These are phyloP conservation scores for Carex scoparia DNA, from an alignment of 176 grass and related monocot species.

Conservation along the genomic window DNA sequence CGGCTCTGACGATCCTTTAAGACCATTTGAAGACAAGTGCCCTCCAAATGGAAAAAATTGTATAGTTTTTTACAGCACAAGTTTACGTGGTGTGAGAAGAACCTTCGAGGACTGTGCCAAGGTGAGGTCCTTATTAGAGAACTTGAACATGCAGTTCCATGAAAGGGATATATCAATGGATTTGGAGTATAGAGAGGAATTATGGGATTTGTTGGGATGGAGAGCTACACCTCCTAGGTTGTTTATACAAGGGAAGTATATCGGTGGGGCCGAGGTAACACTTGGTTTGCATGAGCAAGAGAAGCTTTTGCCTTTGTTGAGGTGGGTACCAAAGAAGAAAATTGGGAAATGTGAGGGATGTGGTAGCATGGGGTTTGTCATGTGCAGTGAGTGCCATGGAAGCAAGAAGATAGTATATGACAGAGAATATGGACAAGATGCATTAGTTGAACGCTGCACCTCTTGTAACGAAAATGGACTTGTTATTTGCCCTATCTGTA, in stretches of 20 bases:
- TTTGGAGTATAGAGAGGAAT: constrained; percentile 58
- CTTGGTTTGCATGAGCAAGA: constrained; percentile 63
- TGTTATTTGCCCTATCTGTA: constrained; percentile 49
- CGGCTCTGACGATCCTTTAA: neutral
- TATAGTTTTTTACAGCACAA: constrained; percentile 66
- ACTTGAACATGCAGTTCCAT: constrained; percentile 48
- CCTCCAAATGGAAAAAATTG: constrained; percentile 35
- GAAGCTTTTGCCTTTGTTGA: constrained; percentile 42
- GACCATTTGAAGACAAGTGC: constrained; percentile 41
- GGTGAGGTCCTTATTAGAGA: constrained; percentile 49
- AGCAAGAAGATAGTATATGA: constrained; percentile 41
- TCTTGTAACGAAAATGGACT: constrained; percentile 81
- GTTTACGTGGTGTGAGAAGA: constrained; percentile 58
- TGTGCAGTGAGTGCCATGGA: constrained; percentile 57
- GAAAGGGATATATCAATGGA: constrained; percentile 90
- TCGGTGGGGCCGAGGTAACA: constrained; percentile 51
- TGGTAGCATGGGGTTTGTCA: constrained; percentile 43
- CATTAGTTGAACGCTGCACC: constrained; percentile 32
- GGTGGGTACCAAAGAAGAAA: neutral
- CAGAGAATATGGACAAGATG: constrained; percentile 24
- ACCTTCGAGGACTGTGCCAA: constrained; percentile 71
- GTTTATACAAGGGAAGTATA: constrained; percentile 57
- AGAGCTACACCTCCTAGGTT: constrained; percentile 51
- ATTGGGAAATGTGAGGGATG: constrained; percentile 34
- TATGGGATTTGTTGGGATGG: constrained; percentile 41